Conservation (phyloP, 371 early-diverging fungal species). For the Mortierella sp. region DNA sequence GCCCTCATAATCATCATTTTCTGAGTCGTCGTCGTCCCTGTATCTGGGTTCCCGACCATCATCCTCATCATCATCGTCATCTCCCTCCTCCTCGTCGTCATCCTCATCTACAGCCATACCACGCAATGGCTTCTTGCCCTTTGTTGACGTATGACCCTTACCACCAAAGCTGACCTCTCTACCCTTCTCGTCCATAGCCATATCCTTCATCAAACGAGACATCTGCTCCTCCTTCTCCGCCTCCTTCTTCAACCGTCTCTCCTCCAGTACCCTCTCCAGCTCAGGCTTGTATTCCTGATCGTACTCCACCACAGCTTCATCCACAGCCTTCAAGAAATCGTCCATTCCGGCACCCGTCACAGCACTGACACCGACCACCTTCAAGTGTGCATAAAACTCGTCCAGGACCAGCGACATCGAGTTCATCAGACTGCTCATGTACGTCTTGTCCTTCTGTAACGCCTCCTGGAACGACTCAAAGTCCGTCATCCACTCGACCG, state of each 20-base stretch:
- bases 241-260: slow-evolving; percentile 42
- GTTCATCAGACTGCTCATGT: slow-evolving; percentile 94
- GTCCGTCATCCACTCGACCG: slow-evolving; percentile 97
- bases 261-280: slow-evolving; percentile 40
- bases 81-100: slow-evolving; percentile 58
- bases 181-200: slow-evolving; percentile 43
- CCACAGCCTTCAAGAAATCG: slow-evolving; percentile 91
- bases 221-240: slow-evolving; percentile 55
- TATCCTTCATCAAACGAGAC: slow-evolving; percentile 39
- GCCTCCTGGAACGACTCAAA: slow-evolving; percentile 96
- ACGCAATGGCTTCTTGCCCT: slow-evolving; percentile 3
- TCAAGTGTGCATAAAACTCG: slow-evolving; percentile 97
- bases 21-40: slow-evolving; percentile 18
- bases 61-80: slow-evolving; percentile 59
- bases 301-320: slow-evolving; percentile 90
- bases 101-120: slow-evolving; percentile 49
- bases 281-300: slow-evolving; percentile 60
- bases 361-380: slow-evolving; percentile 92
- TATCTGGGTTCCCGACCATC: slow-evolving; percentile 48
- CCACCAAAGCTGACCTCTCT: slow-evolving; percentile 20
- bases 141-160: neutral
- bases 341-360: slow-evolving; percentile 96
- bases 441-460: slow-evolving; percentile 79
- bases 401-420: slow-evolving; percentile 98
- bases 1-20: slow-evolving; percentile 20